Conservation (phyloP, 2,329 filamentous ascomycete species). For the Beauveria bassiana region DNA sequence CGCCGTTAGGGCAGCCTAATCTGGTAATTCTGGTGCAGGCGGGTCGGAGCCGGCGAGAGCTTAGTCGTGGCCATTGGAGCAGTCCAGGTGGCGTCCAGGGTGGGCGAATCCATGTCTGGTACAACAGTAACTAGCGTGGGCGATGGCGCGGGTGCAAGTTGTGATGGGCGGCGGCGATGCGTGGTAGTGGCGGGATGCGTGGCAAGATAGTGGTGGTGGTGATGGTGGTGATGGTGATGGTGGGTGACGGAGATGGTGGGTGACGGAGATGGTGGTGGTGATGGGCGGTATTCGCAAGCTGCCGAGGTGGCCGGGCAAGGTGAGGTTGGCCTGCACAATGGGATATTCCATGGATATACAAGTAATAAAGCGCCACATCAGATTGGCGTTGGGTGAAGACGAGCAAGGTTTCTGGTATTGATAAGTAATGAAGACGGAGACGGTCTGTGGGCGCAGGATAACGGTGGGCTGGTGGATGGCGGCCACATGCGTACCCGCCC, state of each 20-base stretch:
- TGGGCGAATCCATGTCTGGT: neutral
- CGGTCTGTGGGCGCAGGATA: neutral
- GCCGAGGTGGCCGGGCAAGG: neutral
- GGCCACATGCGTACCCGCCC: neutral
- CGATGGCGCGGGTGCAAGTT: neutral
- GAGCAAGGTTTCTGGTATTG: neutral
- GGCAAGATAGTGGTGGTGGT: neutral
- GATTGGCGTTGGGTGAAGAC: neutral
- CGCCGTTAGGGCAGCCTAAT: slow-evolving; percentile 8
- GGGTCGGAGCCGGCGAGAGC: neutral
- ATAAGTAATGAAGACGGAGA: neutral
- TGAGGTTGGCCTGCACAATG: neutral
- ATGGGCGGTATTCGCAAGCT: neutral
- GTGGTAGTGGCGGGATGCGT: neutral
- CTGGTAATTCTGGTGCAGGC: slow-evolving; percentile 8
- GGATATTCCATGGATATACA: neutral
- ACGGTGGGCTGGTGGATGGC: neutral
- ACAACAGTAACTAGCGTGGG: neutral
- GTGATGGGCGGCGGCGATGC: neutral
- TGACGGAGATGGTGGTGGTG: neutral
- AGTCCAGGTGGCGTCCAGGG: neutral
- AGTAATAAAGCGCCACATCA: neutral
- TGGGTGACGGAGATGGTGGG: neutral
- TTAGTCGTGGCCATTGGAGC: neutral
- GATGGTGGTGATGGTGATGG: neutral